Percentiles rank a stretch among this genome's conserved stretches.
These are phyloP conservation scores for Aspergillus transmontanensis DNA, from an alignment of 2,329 filamentous ascomycete genomes.

Conservation along the genomic window DNA sequence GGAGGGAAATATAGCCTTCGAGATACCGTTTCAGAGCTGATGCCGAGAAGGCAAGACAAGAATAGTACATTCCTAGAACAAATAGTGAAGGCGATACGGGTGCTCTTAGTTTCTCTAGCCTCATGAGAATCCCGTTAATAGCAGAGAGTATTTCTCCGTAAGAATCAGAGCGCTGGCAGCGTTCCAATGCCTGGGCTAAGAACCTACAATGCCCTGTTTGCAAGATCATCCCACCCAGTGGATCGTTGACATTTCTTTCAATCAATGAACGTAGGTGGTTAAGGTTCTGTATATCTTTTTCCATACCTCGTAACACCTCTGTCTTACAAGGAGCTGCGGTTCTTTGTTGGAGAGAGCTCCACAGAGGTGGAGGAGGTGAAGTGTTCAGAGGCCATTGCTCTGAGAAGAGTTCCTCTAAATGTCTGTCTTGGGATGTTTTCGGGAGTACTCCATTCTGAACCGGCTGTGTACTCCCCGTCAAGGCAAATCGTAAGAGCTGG, in stretches of 20 bases:
- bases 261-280: slow-evolving; percentile 25
- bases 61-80: slow-evolving; percentile 33
- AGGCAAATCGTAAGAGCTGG: slow-evolving; percentile 35
- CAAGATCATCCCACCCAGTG: slow-evolving; percentile 9
- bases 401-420: slow-evolving; percentile 24
- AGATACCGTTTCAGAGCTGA: slow-evolving; percentile 33
- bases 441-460: slow-evolving; percentile 2
- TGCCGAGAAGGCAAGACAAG: slow-evolving; percentile 32
- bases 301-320: slow-evolving; percentile 4
- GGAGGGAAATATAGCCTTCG: slow-evolving; percentile 16
- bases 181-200: slow-evolving; percentile 25
- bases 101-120: slow-evolving; percentile 25
- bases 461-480: slow-evolving; percentile 27
- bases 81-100: slow-evolving; percentile 16
- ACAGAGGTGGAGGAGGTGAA: slow-evolving; percentile 23
- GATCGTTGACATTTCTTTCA: slow-evolving; percentile 26
- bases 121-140: slow-evolving; percentile 33
- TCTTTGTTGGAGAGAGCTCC: slow-evolving; percentile 21
- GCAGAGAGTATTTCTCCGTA: slow-evolving; percentile 34
- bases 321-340: not conserved
- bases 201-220: slow-evolving; percentile 10
- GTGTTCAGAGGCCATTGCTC: slow-evolving; percentile 24
- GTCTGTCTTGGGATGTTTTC: slow-evolving; percentile 11
- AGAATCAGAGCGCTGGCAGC: slow-evolving; percentile 26
- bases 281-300: slow-evolving; percentile 11